These are phyloP conservation scores for Chenopodium berlandieri DNA, from an alignment of 148 eudicot genomes.

Conservation along the genomic window DNA sequence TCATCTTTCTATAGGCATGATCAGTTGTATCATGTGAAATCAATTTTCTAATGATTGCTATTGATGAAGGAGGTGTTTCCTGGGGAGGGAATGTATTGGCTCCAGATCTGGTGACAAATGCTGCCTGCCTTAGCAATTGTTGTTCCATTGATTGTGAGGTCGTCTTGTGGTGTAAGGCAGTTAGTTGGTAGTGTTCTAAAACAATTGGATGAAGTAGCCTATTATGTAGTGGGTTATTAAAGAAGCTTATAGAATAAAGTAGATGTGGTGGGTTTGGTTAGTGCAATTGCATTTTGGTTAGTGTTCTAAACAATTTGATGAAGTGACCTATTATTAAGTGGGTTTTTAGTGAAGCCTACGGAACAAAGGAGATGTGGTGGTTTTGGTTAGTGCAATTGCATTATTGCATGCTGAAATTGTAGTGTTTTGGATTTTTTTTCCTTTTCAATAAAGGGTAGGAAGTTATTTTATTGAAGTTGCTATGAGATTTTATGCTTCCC, in stretches of 20 bases:
- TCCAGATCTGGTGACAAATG: neutral
- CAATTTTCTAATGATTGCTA: neutral
- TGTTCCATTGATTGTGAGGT: neutral
- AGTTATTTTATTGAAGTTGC: no score
- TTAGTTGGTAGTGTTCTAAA: no score
- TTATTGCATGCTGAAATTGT: no score
- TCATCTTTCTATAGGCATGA: neutral
- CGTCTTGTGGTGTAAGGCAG: no score
- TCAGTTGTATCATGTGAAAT: neutral
- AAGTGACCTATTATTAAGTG: no score
- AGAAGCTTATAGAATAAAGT: neutral
- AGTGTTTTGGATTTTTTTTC: no score
- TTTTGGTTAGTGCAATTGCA: no score
- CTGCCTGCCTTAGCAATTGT: neutral
- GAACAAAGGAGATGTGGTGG: neutral
- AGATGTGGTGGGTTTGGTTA: neutral
- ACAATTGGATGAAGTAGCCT: no score
- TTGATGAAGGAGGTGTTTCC: neutral
- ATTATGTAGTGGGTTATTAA: neutral
- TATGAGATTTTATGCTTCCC: no score
- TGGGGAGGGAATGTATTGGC: neutral
- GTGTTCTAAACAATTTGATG: no score
- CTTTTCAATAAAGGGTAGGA: no score
- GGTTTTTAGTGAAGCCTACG: neutral
- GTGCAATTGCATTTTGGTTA: no score